Evolutionary conservation across 768 basidiomycete genomes (phyloP).

Genomic region (Gautieria morchelliformis): DNA sequence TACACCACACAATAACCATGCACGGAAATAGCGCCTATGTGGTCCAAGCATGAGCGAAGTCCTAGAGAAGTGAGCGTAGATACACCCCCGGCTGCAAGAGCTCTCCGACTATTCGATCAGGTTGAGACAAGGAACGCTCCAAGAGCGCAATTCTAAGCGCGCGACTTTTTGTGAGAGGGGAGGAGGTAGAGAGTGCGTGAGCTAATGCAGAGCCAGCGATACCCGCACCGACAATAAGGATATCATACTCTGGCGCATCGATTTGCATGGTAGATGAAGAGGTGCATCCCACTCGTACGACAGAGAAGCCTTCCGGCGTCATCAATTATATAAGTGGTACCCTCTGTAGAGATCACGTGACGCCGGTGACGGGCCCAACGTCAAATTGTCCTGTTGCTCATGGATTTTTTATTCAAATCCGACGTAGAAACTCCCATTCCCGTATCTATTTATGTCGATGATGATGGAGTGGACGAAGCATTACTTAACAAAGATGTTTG

Average conservation of each 20-base stretch:
- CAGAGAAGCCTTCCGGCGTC: not conserved
- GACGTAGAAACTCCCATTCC: not conserved
- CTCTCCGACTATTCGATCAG: slow-evolving; percentile 96
- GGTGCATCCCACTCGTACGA: slow-evolving; percentile 1
- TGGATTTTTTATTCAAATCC: slow-evolving; percentile 2
- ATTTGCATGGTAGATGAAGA: not conserved
- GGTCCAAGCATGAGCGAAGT: slow-evolving; percentile 63
- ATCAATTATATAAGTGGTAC: too few relatives aligned
- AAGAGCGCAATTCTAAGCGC: slow-evolving; percentile 75
- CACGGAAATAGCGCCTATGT: slow-evolving; percentile 78
- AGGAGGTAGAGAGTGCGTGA: slow-evolving; percentile 62
- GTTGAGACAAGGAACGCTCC: slow-evolving; percentile 86
- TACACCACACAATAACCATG: slow-evolving; percentile 81
- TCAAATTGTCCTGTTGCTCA: not conserved
- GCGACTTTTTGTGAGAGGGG: slow-evolving; percentile 13
- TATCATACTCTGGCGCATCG: slow-evolving; percentile 41
- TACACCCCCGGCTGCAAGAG: slow-evolving; percentile 89
- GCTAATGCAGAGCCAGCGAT: slow-evolving; percentile 84
- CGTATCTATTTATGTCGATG: slow-evolving; percentile 1
- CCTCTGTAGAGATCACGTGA: not conserved
- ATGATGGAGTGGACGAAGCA: not conserved
- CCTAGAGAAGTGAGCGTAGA: slow-evolving; percentile 69
- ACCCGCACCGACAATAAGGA: slow-evolving; percentile 87
- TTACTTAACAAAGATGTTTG: slow-evolving; percentile 4
- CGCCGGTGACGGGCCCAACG: too few relatives aligned